Evolutionary conservation across 495 filamentous ascomycete species (phyloP).

Genomic region (Thozetella sp.): DNA sequence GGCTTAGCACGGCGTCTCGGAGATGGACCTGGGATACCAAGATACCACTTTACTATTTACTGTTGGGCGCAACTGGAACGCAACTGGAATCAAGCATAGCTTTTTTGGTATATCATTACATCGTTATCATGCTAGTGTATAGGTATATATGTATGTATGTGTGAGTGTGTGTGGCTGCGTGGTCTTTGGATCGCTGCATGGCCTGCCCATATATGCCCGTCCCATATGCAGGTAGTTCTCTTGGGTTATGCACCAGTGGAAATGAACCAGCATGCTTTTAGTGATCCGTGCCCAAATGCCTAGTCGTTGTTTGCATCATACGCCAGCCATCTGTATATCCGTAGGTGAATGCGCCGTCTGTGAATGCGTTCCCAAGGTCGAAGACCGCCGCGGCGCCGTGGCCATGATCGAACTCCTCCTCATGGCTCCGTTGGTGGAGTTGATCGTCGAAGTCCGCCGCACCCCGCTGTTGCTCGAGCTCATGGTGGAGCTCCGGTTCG

Average conservation of each 20-base stretch:
- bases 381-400: background rate
- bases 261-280: background rate
- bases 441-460: background rate
- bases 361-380: background rate
- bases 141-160: background rate
- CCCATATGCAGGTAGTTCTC: too few species aligned
- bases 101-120: background rate
- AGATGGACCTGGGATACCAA: background rate
- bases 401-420: background rate
- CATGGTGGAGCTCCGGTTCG: background rate
- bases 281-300: background rate
- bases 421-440: background rate
- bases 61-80: background rate
- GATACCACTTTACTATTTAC: background rate
- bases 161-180: too few species aligned
- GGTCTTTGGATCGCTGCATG: too few species aligned
- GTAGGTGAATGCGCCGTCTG: background rate
- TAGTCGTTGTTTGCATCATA: background rate
- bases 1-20: background rate
- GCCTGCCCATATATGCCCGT: background rate
- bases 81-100: background rate
- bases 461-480: background rate
- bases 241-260: too few species aligned
- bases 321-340: background rate
- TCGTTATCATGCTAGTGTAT: background rate